Evolutionary conservation across 2,329 filamentous ascomycete species (phyloP), one percentile per base, ranked within the genome.

Genomic region (Fusarium sp.): DNA sequence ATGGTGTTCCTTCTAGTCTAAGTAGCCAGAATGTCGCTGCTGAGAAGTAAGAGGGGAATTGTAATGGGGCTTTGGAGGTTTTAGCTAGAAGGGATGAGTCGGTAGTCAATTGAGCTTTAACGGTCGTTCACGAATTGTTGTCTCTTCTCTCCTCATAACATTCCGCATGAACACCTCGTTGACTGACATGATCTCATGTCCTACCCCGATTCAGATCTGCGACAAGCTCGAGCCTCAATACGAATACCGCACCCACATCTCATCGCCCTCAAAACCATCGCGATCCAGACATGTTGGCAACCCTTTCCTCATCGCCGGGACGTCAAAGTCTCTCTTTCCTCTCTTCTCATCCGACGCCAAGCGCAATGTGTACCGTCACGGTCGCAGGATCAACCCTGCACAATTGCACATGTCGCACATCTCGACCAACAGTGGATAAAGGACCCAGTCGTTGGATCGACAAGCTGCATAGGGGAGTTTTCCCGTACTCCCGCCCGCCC

Each of bases 1-100:
- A 44, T 4, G 44, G 61, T 6, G 16, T 62, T 0, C 43, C 43
- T 3, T 70, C 66, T 1, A 67, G 66, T 10, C 45, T 38, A 4
- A 70, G 47, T 9, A 70, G 66, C 18, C 61, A 70, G 30, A 29
- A 57, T 11, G 8, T 46, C 3, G 12, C 29, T 3, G n/a, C 24
- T 7, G 52, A 51, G 30, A 20, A 43, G 16, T 67, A 62, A 9
- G 6, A 20, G 5, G 15, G 8, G 29, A 13, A 8, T 8, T 15
- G 29, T 7, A 30, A 30, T 8, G 24, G 24, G 24, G 24, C 24
- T 8, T 8, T 25, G 24, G 7, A 7, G 24, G 24, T 7, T 25
- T 25, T 8, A 29, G 27, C 10, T 12, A 6, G 27, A 18, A 18
- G 5, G 16, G 3, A 10, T 18, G 9, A n/a, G 34, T 11, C 0